phyloP scores from a whole-genome alignment of 2,329 filamentous ascomycete species.

The Colletotrichum higginsianum region DNA sequence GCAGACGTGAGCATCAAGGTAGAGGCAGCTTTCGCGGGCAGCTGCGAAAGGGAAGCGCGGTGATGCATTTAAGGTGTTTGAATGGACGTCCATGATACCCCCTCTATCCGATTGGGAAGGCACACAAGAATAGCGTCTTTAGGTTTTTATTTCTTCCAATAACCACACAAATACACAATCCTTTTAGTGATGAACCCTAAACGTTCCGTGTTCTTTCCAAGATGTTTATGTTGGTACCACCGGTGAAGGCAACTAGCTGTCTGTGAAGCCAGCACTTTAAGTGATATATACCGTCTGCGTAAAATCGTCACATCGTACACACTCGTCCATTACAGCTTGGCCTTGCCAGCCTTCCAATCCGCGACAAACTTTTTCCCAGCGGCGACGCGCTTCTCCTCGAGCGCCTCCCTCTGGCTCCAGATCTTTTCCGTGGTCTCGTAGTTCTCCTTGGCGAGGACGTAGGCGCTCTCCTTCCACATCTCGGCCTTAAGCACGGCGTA shows the following conservation, averaged over 20 bases:
- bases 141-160: slow-evolving; percentile 1
- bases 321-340: slow-evolving; percentile 52
- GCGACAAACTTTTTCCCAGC: slow-evolving; percentile 66
- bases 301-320: background rate
- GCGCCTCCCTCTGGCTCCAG: slow-evolving; percentile 60
- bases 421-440: slow-evolving; percentile 66
- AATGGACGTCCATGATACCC: slow-evolving; percentile 45
- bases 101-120: slow-evolving; percentile 42
- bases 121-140: slow-evolving; percentile 40
- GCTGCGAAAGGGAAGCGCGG: background rate
- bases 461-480: slow-evolving; percentile 79
- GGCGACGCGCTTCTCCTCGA: slow-evolving; percentile 60
- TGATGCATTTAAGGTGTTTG: slow-evolving; percentile 41
- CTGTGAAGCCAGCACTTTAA: background rate
- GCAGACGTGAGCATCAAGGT: slow-evolving; percentile 19
- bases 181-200: background rate
- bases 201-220: background rate
- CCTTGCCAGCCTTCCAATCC: slow-evolving; percentile 54
- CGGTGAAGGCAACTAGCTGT: background rate
- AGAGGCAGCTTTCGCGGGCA: background rate
- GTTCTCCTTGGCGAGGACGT: slow-evolving; percentile 67
- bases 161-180: slow-evolving; percentile 36
- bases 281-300: background rate
- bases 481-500: slow-evolving; percentile 82
- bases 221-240: background rate